Evolutionary conservation across 1,284 basidiomycete genomes (phyloP).

Genomic region (Paramarasmius palmivorus): DNA sequence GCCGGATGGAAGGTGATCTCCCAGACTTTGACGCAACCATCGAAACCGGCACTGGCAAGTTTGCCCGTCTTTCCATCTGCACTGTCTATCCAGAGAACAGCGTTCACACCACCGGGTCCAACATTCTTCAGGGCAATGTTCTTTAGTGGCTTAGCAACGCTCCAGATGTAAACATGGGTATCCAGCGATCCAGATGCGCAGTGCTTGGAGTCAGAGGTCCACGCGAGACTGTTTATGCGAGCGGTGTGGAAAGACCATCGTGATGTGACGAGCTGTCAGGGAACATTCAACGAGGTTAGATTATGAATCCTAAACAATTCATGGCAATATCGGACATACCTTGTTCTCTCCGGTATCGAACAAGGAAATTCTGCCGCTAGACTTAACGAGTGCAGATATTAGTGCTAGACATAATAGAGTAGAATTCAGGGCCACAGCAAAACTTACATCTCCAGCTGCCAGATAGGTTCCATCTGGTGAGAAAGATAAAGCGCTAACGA

Average conservation of each 20-base stretch:
- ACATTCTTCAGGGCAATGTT: constrained; percentile 88
- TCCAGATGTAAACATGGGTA: constrained; percentile 91
- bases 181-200: constrained; percentile 89
- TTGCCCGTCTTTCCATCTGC: constrained; percentile 39
- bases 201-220: constrained; percentile 74
- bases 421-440: not conserved
- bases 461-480: constrained; percentile 77
- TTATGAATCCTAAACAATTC: no score
- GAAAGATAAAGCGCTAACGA: constrained; percentile 80
- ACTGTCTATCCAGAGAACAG: constrained; percentile 76
- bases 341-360: constrained; percentile 72
- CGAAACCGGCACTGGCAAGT: constrained; percentile 79
- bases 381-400: constrained; percentile 39
- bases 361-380: constrained; percentile 77
- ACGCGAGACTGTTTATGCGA: constrained; percentile 79
- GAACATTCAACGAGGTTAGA: constrained; percentile 17
- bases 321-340: constrained; percentile 35
- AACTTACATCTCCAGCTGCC: constrained; percentile 78
- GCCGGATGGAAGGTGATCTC: constrained; percentile 54
- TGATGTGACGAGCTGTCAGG: constrained; percentile 55
- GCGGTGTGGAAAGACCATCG: constrained; percentile 91
- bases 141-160: constrained; percentile 73
- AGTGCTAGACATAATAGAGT: not conserved
- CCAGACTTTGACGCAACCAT: constrained; percentile 82
- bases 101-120: constrained; percentile 78